Evolutionary conservation across 306 rosid genomes (phyloP).

Genomic region (Calophaca sinica): DNA sequence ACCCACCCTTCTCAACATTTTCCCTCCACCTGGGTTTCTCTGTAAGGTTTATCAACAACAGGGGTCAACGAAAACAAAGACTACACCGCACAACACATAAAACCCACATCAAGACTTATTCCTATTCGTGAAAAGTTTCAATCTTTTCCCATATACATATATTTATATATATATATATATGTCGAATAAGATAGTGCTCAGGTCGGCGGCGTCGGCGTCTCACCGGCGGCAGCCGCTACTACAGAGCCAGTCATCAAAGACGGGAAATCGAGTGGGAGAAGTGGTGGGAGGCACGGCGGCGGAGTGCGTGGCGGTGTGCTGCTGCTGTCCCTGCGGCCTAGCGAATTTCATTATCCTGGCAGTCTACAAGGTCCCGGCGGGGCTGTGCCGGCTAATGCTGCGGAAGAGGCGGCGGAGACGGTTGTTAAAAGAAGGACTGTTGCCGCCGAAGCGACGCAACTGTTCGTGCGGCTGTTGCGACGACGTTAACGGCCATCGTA

Average conservation of each 20-base stretch:
- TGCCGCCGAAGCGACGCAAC: constrained; percentile 34
- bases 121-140: not conserved
- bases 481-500: constrained; percentile 50
- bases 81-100: not conserved
- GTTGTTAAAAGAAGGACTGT: constrained; percentile 45
- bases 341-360: constrained; percentile 62
- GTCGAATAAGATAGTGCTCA: constrained; percentile 55
- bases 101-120: constrained; percentile 30
- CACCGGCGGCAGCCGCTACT: constrained; percentile 56
- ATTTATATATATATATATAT: not conserved
- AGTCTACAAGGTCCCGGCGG: constrained; percentile 79
- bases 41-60: constrained; percentile 1
- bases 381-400: constrained; percentile 66
- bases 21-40: not conserved
- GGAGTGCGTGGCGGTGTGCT: constrained; percentile 84
- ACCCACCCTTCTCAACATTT: constrained; percentile 18
- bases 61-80: not conserved
- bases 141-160: constrained; percentile 10
- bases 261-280: constrained; percentile 57
- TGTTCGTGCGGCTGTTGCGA: constrained; percentile 53
- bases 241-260: constrained; percentile 19
- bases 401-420: constrained; percentile 44
- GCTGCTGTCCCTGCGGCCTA: constrained; percentile 77
- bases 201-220: constrained; percentile 38
- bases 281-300: constrained; percentile 81